Conservation (phyloP, 495 filamentous ascomycete species). For the Penicillium arizonense region DNA sequence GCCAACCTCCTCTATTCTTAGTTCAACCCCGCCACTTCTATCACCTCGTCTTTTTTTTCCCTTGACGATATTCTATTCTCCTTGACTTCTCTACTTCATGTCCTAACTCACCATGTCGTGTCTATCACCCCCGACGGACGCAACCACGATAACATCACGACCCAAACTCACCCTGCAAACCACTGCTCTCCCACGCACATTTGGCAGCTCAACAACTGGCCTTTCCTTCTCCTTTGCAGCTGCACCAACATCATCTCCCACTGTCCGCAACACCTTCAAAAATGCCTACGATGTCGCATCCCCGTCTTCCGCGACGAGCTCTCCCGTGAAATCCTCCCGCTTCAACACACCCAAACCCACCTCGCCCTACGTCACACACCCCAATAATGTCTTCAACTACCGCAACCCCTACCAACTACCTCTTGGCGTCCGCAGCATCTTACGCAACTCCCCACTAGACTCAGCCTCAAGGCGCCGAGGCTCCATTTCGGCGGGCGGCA, state of each 20-base stretch:
- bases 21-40: slow-evolving; percentile 8
- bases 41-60: slow-evolving; percentile 23
- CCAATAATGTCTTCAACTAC: slow-evolving; percentile 23
- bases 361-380: slow-evolving; percentile 23
- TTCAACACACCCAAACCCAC: slow-evolving; percentile 37
- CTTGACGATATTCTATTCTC: slow-evolving; percentile 7
- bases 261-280: slow-evolving; percentile 76
- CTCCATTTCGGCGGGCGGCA: slow-evolving; percentile 37
- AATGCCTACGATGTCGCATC: slow-evolving; percentile 74
- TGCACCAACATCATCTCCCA: slow-evolving; percentile 67
- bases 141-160: slow-evolving; percentile 49
- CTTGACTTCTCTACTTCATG: slow-evolving; percentile 22
- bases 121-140: slow-evolving; percentile 16
- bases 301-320: slow-evolving; percentile 58
- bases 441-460: slow-evolving; percentile 69
- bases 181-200: slow-evolving; percentile 46
- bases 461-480: slow-evolving; percentile 32
- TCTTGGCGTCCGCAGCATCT: slow-evolving; percentile 66
- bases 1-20: slow-evolving; percentile 14
- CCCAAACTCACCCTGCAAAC: slow-evolving; percentile 85
- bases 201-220: slow-evolving; percentile 53
- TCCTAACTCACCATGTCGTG: slow-evolving; percentile 26
- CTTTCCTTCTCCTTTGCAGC: slow-evolving; percentile 56
- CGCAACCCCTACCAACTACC: slow-evolving; percentile 63
- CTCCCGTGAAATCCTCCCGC: slow-evolving; percentile 27